Evolutionary conservation across 768 basidiomycete genomes (phyloP).

Genomic region (Trametes villosa): DNA sequence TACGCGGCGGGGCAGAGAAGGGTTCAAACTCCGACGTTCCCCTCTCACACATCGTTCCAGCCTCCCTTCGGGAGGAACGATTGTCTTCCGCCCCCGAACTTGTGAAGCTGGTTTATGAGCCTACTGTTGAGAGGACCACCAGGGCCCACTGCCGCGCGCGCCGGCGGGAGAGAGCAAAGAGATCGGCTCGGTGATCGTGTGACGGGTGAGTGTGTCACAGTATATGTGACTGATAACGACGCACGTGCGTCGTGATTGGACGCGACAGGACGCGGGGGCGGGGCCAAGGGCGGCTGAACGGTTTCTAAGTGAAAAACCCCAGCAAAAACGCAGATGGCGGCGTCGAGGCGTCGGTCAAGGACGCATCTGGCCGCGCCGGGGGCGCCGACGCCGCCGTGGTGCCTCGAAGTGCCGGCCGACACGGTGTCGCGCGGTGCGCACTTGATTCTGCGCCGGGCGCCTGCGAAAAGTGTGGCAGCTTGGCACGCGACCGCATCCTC

Average conservation of each 20-base stretch:
- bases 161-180: too few species aligned
- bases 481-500: slow-evolving; percentile 16
- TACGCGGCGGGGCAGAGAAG: too few species aligned
- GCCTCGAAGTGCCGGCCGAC: neutral
- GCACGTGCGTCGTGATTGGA: slow-evolving; percentile 26
- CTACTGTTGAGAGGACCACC: too few species aligned
- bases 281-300: neutral
- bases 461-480: slow-evolving; percentile 4
- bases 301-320: neutral
- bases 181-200: neutral
- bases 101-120: too few species aligned
- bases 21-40: too few species aligned
- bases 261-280: slow-evolving; percentile 12
- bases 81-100: too few species aligned
- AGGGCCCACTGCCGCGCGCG: too few species aligned
- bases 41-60: too few species aligned
- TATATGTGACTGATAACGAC: slow-evolving; percentile 6
- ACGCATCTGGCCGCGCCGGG: neutral
- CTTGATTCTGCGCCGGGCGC: slow-evolving; percentile 8
- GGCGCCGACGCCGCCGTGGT: slow-evolving; percentile 2
- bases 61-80: too few species aligned
- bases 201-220: neutral
- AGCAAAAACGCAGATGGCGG: neutral
- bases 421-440: neutral
- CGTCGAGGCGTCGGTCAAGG: too few species aligned